Evolutionary conservation across 2,329 filamentous ascomycete genomes (phyloP).

Genomic region (Colletotrichum eleusines): DNA sequence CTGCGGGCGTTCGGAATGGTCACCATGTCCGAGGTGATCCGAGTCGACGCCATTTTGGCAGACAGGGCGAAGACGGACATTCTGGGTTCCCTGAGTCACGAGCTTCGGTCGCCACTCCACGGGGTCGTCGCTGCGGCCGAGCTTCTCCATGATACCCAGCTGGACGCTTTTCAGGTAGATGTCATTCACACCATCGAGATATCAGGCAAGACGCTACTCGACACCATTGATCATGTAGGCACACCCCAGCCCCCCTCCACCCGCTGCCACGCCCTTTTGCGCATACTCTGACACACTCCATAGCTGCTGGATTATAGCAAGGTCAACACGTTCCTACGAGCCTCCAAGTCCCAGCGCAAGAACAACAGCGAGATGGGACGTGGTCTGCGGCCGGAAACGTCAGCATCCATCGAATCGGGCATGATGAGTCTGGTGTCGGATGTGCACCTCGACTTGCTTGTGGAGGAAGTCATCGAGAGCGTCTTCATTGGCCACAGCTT

Average conservation of each 20-base stretch:
- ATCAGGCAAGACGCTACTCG: conserved; percentile 61
- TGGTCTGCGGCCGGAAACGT: conserved; percentile 23
- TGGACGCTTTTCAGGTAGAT: conserved; percentile 56
- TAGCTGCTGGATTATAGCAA: conserved; percentile 63
- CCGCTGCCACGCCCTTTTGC: neutral
- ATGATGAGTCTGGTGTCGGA: conserved; percentile 49
- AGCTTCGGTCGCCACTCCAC: conserved; percentile 67
- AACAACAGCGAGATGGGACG: conserved; percentile 41
- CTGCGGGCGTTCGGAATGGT: conserved; percentile 62
- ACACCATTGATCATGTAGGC: conserved; percentile 61
- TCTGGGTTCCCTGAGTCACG: conserved; percentile 68
- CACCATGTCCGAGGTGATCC: conserved; percentile 67
- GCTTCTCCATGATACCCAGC: conserved; percentile 59
- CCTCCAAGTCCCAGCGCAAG: conserved; percentile 40
- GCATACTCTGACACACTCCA: conserved; percentile 1
- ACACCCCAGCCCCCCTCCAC: neutral
- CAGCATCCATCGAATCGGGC: conserved; percentile 40
- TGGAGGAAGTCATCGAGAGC: conserved; percentile 56
- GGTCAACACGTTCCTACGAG: conserved; percentile 54
- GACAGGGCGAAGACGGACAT: conserved; percentile 65
- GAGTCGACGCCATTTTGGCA: conserved; percentile 53
- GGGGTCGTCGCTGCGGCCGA: conserved; percentile 67
- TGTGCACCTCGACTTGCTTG: conserved; percentile 50
- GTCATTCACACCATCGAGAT: conserved; percentile 61
- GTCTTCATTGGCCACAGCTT: conserved; percentile 55